Evolutionary conservation across 1,139 yeast genomes (phyloP), one percentile per base, ranked within the genome.

Genomic region (Debaryomycetaceae sp.): DNA sequence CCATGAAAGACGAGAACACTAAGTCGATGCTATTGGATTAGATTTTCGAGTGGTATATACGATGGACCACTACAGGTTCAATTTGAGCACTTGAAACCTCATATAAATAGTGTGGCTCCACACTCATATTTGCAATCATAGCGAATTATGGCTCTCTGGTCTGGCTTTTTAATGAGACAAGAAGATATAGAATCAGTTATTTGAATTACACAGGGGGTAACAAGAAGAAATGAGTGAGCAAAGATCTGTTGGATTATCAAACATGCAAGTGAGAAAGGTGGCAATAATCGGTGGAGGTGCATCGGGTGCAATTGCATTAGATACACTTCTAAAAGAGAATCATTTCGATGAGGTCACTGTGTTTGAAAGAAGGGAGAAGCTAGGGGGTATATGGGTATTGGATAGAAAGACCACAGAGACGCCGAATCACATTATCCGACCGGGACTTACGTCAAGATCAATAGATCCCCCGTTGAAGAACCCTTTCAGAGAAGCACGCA

Each of bases 241-340:
- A 8, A 6, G 1, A 2, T n/a, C 31, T 37, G 14, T 23, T 9
- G 24, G 24, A 6, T 6, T 39, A 6, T 29, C 27, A 4, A 23
- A 23, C 27, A 13, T 6, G n/a, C 34, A 33, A 24, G 38, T 66
- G 29, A 53, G 60, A 41, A 58, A 66, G 2, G 57, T 75, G 9
- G 81, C 80, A 7, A 65, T 77, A 34, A 73, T 77, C 17, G 81
- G 82, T 1, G 81, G 78, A 20, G 82, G 82, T 1, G 80, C 81
- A 4, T 70, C 78, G 1, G 81, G 81, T 4, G 75, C 78, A 9
- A 64, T 75, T 33, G 61, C 69, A 0, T 58, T 75, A 11, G 78
- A 75, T 45, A 51, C 68, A 5, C 52, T 76, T 6, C 50, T 70
- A 2, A 60, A 67, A 39, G 75, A 75, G 41, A 45, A 51, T 6